A percentile compares a stretch with the other conserved stretches of the same genome.
Evolutionary conservation across 1,139 yeast genomes (phyloP).

Genomic region (Candida neerlandica): DNA sequence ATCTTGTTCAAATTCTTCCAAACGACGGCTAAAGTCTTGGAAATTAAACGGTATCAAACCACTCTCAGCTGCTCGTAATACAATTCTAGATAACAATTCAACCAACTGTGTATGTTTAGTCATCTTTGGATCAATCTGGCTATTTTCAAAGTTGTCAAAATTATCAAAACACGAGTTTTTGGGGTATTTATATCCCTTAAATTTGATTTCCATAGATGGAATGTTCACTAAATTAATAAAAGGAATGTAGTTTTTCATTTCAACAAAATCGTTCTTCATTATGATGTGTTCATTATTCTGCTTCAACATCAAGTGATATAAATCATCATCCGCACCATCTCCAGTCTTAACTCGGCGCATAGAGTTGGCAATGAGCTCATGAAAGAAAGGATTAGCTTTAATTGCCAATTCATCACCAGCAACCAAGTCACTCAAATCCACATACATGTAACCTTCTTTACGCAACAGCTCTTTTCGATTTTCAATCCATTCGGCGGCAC

Average conservation of each 20-base stretch:
- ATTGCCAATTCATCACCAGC: slow-evolving; percentile 61
- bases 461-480: slow-evolving; percentile 52
- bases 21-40: slow-evolving; percentile 44
- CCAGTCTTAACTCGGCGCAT: slow-evolving; percentile 35
- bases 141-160: slow-evolving; percentile 53
- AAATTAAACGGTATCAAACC: slow-evolving; percentile 79
- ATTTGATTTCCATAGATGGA: slow-evolving; percentile 66
- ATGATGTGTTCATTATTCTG: slow-evolving; percentile 29
- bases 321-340: slow-evolving; percentile 21
- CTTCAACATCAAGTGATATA: slow-evolving; percentile 22
- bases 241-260: slow-evolving; percentile 69
- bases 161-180: slow-evolving; percentile 68
- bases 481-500: slow-evolving; percentile 80
- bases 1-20: slow-evolving; percentile 51
- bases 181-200: slow-evolving; percentile 51
- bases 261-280: slow-evolving; percentile 45
- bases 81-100: slow-evolving; percentile 55
- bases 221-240: slow-evolving; percentile 65
- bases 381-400: slow-evolving; percentile 69
- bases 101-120: slow-evolving; percentile 59
- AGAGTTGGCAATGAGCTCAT: slow-evolving; percentile 43
- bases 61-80: slow-evolving; percentile 63
- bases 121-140: slow-evolving; percentile 58
- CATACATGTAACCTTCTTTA: slow-evolving; percentile 68
- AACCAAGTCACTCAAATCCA: slow-evolving; percentile 78